phyloP scores from a whole-genome alignment of 2,329 filamentous ascomycete genomes.

The Trichoderma brevicompactum region DNA sequence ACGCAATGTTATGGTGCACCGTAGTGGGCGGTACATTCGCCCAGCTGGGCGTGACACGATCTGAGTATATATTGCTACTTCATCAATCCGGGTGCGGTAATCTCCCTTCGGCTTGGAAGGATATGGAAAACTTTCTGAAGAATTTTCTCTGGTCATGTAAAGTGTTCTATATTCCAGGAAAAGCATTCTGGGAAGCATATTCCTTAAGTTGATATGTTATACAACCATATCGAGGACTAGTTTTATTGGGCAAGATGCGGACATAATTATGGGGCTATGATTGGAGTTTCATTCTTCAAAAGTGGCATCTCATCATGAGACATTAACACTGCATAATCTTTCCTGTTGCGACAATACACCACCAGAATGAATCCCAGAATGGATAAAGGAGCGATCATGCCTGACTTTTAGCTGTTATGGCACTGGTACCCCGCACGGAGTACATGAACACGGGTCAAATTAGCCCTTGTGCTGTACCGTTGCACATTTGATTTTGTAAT shows the following conservation, averaged over 20 bases:
- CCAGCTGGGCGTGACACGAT: slow-evolving; percentile 3
- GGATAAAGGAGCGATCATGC: too few relatives aligned
- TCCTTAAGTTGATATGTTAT: background rate
- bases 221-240: background rate
- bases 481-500: too few relatives aligned
- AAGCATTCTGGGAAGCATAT: slow-evolving; percentile 18
- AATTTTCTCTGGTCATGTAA: slow-evolving; percentile 7
- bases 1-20: slow-evolving; percentile 6
- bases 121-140: background rate
- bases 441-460: too few relatives aligned
- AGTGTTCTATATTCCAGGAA: background rate
- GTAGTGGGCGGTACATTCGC: slow-evolving; percentile 10
- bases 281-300: too few relatives aligned
- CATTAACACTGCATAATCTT: too few relatives aligned
- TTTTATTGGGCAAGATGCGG: background rate
- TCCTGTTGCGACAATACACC: too few relatives aligned
- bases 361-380: too few relatives aligned
- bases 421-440: too few relatives aligned
- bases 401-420: too few relatives aligned
- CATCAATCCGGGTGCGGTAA: background rate
- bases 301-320: too few relatives aligned
- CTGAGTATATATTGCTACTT: slow-evolving; percentile 7
- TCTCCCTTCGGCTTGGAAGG: background rate
- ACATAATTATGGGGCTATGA: too few relatives aligned
- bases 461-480: too few relatives aligned